phyloP scores from a whole-genome alignment of 1,284 basidiomycete species.

The Ceratobasidium theobromae region DNA sequence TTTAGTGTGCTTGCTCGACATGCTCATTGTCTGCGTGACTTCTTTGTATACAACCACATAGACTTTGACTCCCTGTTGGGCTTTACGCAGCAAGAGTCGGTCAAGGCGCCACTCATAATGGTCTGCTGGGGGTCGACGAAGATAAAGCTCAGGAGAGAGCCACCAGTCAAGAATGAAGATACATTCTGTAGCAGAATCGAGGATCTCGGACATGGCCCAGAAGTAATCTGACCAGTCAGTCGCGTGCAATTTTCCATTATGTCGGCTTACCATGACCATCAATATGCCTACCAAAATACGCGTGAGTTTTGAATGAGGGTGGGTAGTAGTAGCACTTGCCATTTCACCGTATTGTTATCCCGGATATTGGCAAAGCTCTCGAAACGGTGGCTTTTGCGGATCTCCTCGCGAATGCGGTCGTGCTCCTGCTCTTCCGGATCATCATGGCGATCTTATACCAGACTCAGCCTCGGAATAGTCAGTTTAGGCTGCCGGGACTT shows the following conservation, averaged over 20 bases:
- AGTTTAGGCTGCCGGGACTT: constrained; percentile 3
- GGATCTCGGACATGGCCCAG: constrained; percentile 86
- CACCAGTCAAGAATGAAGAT: constrained; percentile 87
- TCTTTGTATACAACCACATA: constrained; percentile 91
- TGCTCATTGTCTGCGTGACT: constrained; percentile 87
- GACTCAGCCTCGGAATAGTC: constrained; percentile 38
- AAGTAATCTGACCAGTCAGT: constrained; percentile 65
- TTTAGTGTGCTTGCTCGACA: constrained; percentile 86
- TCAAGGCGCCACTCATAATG: constrained; percentile 87
- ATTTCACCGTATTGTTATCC: constrained; percentile 76
- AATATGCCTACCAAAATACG: background rate
- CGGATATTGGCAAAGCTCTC: constrained; percentile 77
- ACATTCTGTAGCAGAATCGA: constrained; percentile 71
- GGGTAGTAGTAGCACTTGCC: constrained; percentile 50
- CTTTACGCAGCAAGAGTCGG: constrained; percentile 79
- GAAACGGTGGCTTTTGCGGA: constrained; percentile 80
- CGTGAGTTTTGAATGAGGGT: background rate
- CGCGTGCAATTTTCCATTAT: background rate
- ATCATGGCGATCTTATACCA: constrained; percentile 67
- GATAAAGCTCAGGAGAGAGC: constrained; percentile 89
- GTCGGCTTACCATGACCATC: constrained; percentile 24
- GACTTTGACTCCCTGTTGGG: constrained; percentile 84
- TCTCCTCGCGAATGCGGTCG: constrained; percentile 67
- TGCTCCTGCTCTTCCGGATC: constrained; percentile 64
- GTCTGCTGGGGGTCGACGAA: constrained; percentile 82